Evolutionary conservation across 176 grass and related monocot species (phyloP), one percentile per base, ranked within the genome.

Genomic region (Oryza officinalis): DNA sequence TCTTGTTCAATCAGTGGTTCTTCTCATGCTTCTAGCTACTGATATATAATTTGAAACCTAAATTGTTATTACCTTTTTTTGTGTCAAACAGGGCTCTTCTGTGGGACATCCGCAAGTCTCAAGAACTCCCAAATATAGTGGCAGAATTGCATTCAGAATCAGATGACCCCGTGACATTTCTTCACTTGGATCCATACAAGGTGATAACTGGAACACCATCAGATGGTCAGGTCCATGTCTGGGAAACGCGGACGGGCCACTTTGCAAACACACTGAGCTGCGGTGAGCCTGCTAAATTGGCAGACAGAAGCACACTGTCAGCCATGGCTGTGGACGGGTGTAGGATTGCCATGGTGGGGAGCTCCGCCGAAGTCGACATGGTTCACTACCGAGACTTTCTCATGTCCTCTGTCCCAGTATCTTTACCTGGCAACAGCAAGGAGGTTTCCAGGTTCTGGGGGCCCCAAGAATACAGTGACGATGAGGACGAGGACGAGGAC

Each of bases 161-260:
- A 35, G 68, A 93, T 65, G 85, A 87, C 63, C 80, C 47, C 65
- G 93, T 98, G 57, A 83, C 73, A 26, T 81, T 90, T 59, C 81
- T 98, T 61, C 96, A 98, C 72, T 84, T 95, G 93, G 96, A 98
- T 83, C 84, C 40, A 22, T 95, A 93, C 83, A 98, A 98, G 80
- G 69, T 98, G 27, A 89, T 98, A 70, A 90, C 91, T 0, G 96
- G 86, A 67, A 89, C 71, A 1, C 80, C 89, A 71, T 91, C 65
- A 2, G 75, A 88, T 43, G 85, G 67, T 23, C 20, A 82, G 72
- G 82, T 88, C 71, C 82, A 95, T 73, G 78, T 98, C 35, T 95
- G 88, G 86, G 87, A 95, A 76, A 84, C 90, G 1, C 61, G 9
- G 33, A 90, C 88, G 9, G 85, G 89, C 4, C 60, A 84, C n/a